A percentile compares a stretch with the other conserved stretches of the same genome.
These are phyloP conservation scores for Colletotrichum sp. DNA, from an alignment of 2,329 filamentous ascomycete genomes.

Conservation along the genomic window DNA sequence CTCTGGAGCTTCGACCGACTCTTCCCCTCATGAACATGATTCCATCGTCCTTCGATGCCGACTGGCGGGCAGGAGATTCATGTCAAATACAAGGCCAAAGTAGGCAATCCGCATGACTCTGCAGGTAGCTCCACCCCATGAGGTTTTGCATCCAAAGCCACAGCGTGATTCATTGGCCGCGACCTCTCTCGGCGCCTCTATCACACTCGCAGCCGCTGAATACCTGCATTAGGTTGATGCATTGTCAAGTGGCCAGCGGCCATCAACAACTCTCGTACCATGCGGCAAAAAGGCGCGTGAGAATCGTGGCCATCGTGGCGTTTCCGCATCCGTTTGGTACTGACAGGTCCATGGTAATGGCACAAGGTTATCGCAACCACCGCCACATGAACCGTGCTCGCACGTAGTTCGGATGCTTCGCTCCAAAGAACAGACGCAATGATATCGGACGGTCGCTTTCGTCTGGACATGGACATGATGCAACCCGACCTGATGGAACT, in stretches of 20 bases:
- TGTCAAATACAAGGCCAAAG: not conserved
- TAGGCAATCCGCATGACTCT: not conserved
- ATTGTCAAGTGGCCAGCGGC: not conserved
- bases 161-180: not conserved
- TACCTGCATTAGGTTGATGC: slow-evolving; percentile 1
- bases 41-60: not conserved
- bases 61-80: not conserved
- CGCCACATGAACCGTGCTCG: not conserved
- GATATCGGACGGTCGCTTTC: not conserved
- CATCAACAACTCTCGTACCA: not conserved
- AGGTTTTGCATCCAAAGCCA: not conserved
- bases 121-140: not conserved
- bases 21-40: not conserved
- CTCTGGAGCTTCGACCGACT: not conserved
- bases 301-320: not conserved
- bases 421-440: not conserved
- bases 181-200: not conserved
- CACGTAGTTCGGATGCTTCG: not conserved
- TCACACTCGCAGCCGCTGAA: not conserved
- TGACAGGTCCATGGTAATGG: not conserved
- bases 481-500: not conserved
- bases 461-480: not conserved
- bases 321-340: slow-evolving; percentile 1
- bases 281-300: not conserved
- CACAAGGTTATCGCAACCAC: not conserved